Percentiles rank a stretch among this genome's conserved stretches.
phyloP scores from a whole-genome alignment of 2,329 filamentous ascomycete species.

The Diaporthe capsici region DNA sequence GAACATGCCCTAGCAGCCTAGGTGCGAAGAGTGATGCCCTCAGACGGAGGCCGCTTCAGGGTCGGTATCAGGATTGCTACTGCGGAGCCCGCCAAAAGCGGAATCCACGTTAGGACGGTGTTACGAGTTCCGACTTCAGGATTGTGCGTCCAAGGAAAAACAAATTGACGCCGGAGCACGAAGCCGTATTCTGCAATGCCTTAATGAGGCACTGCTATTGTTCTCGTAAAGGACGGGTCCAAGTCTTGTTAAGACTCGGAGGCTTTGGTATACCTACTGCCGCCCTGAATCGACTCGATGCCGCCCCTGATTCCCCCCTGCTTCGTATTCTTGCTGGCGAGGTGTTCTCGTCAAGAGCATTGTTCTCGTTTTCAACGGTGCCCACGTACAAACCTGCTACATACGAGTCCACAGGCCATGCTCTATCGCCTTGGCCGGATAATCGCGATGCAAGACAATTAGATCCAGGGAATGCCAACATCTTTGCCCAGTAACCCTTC shows the following conservation, averaged over 20 bases:
- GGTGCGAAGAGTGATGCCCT: background rate
- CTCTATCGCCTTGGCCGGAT: background rate
- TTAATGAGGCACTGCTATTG: background rate
- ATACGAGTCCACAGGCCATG: background rate
- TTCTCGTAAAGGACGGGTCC: constrained; percentile 4
- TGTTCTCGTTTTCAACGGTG: background rate
- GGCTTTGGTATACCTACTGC: background rate
- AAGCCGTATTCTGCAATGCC: background rate
- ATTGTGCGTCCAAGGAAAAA: background rate
- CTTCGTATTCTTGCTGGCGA: background rate
- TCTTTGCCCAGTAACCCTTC: background rate
- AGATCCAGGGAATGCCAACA: too few relatives aligned
- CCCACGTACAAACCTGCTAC: too few relatives aligned
- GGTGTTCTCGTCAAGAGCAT: background rate
- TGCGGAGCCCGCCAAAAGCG: constrained; percentile 4
- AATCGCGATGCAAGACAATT: background rate
- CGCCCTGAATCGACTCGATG: background rate
- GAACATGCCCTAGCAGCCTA: background rate
- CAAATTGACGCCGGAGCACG: background rate
- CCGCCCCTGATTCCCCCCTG: background rate
- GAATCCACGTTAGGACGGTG: background rate
- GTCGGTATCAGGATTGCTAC: background rate
- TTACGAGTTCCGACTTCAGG: constrained; percentile 7
- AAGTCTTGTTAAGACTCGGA: background rate
- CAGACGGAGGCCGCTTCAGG: background rate